Base-by-base conservation (phyloP, 2,329 filamentous ascomycete species). In the Aspergillus sp. region DNA sequence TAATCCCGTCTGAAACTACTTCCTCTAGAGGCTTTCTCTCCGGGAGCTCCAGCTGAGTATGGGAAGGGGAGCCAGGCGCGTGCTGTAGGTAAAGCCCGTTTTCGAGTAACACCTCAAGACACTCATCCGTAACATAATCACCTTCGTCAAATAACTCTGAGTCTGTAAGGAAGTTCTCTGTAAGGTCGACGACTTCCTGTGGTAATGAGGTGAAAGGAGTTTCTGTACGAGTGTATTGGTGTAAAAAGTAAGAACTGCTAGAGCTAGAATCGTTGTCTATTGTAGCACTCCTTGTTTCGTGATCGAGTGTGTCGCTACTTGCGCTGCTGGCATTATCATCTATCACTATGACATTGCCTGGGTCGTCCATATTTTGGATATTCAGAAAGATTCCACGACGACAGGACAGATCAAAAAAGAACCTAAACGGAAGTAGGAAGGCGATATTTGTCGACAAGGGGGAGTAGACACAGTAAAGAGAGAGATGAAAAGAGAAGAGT, bases 81-180 rank as follows among this genome's bases (percentile, higher is more conserved):
- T 15, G 15, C 17, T 37, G 31, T 17, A 37, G 27, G 15, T 27
- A 21, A 12, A 51, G 33, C 50, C 63, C 65, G 17, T 56, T 11
- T 7, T 52, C 47, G 1, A 65, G 52, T 0, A 72, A 40, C 0
- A 35, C 27, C 7, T 63, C 60, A 11, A 69, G 66, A 4, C 65
- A 59, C 6, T 68, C 66, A n/a, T 73, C 70, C 0, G 65, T 62
- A 4, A 68, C 52, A 23, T 65, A 71, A 23, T 73, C 69, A 1
- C 63, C 64, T 1, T 65, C 60, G 6, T 56, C 39, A 37, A 68
- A 27, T 0, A 45, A 46, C 9, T 46, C 33, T 4, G 35, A 41
- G 0, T 23, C 31, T 11, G 61, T 62, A 11, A 65, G 60, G 14
- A 21, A 4, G 21, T 4, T 21, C 21, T 21, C 21, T 21, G 61